These are phyloP conservation scores for Galerina sulciceps DNA, from an alignment of 768 basidiomycete genomes.

Conservation along the genomic window DNA sequence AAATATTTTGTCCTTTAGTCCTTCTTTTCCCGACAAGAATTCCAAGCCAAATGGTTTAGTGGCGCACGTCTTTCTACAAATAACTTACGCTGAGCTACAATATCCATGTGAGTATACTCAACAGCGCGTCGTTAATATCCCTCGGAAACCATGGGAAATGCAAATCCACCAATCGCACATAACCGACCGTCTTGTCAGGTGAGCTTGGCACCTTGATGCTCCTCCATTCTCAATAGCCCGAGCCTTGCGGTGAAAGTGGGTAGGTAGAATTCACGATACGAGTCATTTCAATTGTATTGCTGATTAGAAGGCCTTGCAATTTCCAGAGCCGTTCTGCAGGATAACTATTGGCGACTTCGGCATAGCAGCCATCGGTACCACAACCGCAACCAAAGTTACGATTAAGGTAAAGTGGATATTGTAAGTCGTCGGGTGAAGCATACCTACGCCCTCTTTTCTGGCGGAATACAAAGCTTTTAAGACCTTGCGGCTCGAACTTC, in stretches of 20 bases:
- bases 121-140: constrained; percentile 13
- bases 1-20: constrained; percentile 20
- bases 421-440: too few species aligned
- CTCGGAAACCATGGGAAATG: constrained; percentile 32
- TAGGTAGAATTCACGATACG: background rate
- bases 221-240: background rate
- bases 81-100: constrained; percentile 20
- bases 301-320: background rate
- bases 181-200: constrained; percentile 19
- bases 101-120: constrained; percentile 19
- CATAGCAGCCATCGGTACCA: constrained; percentile 7
- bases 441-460: background rate
- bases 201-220: constrained; percentile 17
- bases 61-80: constrained; percentile 32
- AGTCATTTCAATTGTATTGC: too few species aligned
- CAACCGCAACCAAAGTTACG: background rate
- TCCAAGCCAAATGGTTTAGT: constrained; percentile 38
- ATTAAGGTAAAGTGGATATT: background rate
- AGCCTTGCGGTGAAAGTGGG: background rate
- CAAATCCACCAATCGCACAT: constrained; percentile 23
- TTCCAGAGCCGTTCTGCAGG: background rate
- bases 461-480: background rate
- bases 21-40: constrained; percentile 22
- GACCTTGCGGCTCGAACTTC: background rate
- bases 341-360: background rate